Base-by-base conservation (phyloP, 176 grass and related monocot genomes). In the Hordeum vulgare region DNA sequence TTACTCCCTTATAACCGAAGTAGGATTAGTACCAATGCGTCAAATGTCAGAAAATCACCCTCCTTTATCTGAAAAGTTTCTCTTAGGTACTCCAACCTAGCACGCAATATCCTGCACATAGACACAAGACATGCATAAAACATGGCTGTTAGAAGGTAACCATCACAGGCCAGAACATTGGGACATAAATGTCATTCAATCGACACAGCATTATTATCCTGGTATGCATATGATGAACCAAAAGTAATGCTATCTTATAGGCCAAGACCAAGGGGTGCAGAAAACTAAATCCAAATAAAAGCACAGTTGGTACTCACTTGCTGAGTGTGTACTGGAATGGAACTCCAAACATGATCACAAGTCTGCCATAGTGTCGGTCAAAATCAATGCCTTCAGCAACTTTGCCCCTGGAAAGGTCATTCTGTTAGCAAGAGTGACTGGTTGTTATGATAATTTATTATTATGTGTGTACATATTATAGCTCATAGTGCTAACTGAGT, bases 371-470 rank as follows among this genome's bases (percentile, higher is more conserved):
- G 81, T 98, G 96, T 80, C 91, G 82, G 85, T 95, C 96, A 94
- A 98, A 98, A 90, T 98, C 96, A 81, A 98, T 98, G 77, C 96
- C 96, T 90, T 98, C 96, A 66, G 96, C 96, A 62, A 98, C 93
- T 83, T 98, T 98, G 35, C 96, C 96, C 90, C 96, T 98, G 89
- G 60, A 86, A 68, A 80, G 11, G 81, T 35, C 12, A 65, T 39
- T 61, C 8, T 34, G 8, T 86, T 39, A 74, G 74, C 37, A 66
- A 82, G 31, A 75, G 21, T 18, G 26, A 78, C 53, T n/a, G 3
- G 15, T 27, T 5, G 10, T 70, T 26, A 44, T 11, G 25, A 8
- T 31, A 11, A 27, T 60, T 44, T 78, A 3, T 64, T 65, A 65
- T 63, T 49, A 44, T 76, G 17, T 41, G 9, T 90, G 20, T 70